These are phyloP conservation scores for Dryadomyces quercivorus DNA, from an alignment of 2,329 filamentous ascomycete species.

Conservation along the genomic window DNA sequence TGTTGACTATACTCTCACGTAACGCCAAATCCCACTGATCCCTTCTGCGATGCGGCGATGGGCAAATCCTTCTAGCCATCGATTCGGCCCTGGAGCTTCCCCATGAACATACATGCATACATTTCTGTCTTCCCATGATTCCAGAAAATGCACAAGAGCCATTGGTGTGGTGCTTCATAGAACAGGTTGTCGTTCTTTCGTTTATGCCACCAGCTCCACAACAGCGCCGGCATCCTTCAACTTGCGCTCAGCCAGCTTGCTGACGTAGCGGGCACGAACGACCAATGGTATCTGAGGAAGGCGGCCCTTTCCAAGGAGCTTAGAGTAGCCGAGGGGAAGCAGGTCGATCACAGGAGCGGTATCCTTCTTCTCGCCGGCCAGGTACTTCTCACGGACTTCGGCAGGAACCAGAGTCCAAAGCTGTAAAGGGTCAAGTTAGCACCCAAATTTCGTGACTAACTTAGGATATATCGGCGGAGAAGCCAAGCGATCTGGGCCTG, in stretches of 20 bases:
- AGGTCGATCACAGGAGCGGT: slow-evolving; percentile 97
- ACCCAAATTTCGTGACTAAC: too few relatives aligned
- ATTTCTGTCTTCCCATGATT: neutral
- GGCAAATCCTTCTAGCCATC: neutral
- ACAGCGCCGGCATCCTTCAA: slow-evolving; percentile 96
- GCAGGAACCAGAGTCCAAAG: slow-evolving; percentile 90
- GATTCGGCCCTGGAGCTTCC: neutral
- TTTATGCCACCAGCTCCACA: slow-evolving; percentile 86
- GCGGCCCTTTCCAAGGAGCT: slow-evolving; percentile 97
- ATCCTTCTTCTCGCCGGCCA: slow-evolving; percentile 66
- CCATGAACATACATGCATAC: neutral
- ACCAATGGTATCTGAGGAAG: slow-evolving; percentile 87
- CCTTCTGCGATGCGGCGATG: neutral
- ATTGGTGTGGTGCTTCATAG: neutral
- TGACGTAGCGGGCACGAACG: slow-evolving; percentile 90
- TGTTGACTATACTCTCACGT: slow-evolving; percentile 1
- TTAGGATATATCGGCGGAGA: too few relatives aligned
- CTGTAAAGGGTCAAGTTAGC: slow-evolving; percentile 30
- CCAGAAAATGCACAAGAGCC: neutral
- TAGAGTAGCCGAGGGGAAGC: slow-evolving; percentile 92
- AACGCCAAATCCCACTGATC: slow-evolving; percentile 4
- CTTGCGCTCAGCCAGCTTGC: slow-evolving; percentile 95
- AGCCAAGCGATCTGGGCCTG: too few relatives aligned
- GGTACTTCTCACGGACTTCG: slow-evolving; percentile 89
- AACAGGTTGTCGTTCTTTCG: neutral